Conservation (phyloP, 371 early-diverging fungal genomes). For the Astathelohania contejeani region DNA sequence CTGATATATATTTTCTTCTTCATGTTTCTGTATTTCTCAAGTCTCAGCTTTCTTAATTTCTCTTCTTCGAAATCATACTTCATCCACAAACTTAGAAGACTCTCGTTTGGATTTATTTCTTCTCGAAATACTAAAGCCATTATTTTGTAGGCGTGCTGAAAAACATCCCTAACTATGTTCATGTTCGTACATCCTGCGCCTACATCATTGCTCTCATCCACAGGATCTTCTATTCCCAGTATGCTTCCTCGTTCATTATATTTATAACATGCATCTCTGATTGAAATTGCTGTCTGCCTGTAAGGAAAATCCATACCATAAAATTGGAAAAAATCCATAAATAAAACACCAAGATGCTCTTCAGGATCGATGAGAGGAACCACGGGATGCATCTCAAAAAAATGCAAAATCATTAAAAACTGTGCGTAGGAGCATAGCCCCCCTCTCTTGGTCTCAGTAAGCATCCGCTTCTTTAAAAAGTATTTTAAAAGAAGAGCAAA, state of each 20-base stretch:
- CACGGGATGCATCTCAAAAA: slow-evolving; percentile 37
- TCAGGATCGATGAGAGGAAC: slow-evolving; percentile 11
- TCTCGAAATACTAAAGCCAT: slow-evolving; percentile 8
- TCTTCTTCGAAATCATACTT: not conserved
- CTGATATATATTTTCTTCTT: not conserved
- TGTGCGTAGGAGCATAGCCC: slow-evolving; percentile 45
- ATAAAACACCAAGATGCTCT: slow-evolving; percentile 28
- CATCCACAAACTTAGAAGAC: slow-evolving; percentile 1
- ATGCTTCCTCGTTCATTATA: not conserved
- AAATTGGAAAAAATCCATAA: slow-evolving; percentile 47
- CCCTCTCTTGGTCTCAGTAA: slow-evolving; percentile 29
- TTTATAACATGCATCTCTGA: not conserved
- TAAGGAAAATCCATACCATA: slow-evolving; percentile 25
- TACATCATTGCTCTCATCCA: slow-evolving; percentile 23
- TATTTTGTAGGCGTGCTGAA: slow-evolving; percentile 25
- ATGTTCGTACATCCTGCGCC: slow-evolving; percentile 22
- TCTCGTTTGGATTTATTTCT: not conserved
- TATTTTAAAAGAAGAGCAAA: slow-evolving; percentile 40
- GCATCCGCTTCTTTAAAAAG: slow-evolving; percentile 31
- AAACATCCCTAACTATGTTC: slow-evolving; percentile 17
- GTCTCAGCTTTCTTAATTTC: not conserved
- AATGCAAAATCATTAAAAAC: slow-evolving; percentile 40
- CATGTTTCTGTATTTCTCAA: not conserved
- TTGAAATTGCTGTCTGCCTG: not conserved
- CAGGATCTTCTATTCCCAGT: slow-evolving; percentile 37